These are phyloP conservation scores for Salvia hispanica DNA, from an alignment of 257 asterid species.

Conservation along the genomic window DNA sequence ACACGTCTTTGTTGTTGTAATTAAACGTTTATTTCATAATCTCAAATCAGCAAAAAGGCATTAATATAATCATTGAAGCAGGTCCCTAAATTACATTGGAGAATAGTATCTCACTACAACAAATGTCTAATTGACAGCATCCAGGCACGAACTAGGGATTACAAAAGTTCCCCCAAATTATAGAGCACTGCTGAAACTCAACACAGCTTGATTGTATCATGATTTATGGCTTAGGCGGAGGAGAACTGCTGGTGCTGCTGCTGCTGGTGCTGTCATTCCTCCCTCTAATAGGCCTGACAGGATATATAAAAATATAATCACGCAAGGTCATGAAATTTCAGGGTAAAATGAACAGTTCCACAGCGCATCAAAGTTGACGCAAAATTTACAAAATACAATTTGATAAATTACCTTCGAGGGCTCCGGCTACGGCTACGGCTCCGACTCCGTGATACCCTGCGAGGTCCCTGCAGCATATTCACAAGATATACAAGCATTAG, in stretches of 20 bases:
- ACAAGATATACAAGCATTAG: conserved; percentile 23
- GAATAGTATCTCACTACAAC: no score
- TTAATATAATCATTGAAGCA: not conserved
- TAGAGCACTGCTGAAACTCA: not conserved
- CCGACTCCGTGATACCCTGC: conserved; percentile 57
- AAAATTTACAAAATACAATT: not conserved
- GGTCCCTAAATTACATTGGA: not conserved
- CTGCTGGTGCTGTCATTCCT: conserved; percentile 46
- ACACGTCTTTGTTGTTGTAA: no score
- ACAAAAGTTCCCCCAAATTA: conserved; percentile 8
- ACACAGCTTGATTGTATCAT: not conserved
- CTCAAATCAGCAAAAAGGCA: no score
- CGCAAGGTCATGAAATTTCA: not conserved
- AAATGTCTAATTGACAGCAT: not conserved
- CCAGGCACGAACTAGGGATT: conserved; percentile 9
- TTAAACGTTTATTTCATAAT: no score
- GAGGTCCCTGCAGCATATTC: conserved; percentile 40
- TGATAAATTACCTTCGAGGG: conserved; percentile 50
- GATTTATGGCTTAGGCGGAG: conserved; percentile 46
- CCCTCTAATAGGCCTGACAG: conserved; percentile 57
- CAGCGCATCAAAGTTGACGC: no score
- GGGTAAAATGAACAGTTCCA: not conserved
- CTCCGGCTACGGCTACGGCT: conserved; percentile 53
- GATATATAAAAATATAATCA: not conserved
- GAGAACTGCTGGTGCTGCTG: conserved; percentile 60